Conservation (phyloP, 768 basidiomycete species). For the Phanerodontia chrysosporium region DNA sequence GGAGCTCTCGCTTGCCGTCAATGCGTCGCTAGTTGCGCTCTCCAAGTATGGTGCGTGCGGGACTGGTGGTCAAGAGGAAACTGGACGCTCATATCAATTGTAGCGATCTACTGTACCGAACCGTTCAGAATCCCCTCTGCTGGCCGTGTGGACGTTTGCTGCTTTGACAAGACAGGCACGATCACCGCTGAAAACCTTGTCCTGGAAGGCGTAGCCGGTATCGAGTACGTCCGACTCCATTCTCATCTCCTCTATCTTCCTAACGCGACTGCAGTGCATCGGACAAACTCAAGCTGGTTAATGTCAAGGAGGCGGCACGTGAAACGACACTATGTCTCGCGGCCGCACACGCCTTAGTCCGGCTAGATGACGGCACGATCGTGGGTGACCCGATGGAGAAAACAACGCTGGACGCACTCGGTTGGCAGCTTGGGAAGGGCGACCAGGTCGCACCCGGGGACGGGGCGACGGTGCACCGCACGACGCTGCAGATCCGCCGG, state of each 20-base stretch:
- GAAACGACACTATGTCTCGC: slow-evolving; percentile 88
- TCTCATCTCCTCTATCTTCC: neutral
- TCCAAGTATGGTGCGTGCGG: slow-evolving; percentile 76
- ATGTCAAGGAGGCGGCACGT: slow-evolving; percentile 70
- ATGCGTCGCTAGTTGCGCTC: slow-evolving; percentile 88
- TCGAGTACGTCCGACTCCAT: slow-evolving; percentile 57
- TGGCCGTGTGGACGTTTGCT: slow-evolving; percentile 95
- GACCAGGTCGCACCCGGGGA: slow-evolving; percentile 65
- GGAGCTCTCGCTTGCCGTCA: slow-evolving; percentile 95
- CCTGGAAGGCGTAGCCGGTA: slow-evolving; percentile 88
- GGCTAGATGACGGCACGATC: slow-evolving; percentile 87
- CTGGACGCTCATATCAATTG: neutral
- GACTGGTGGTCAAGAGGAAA: too few species aligned
- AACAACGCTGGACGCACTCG: slow-evolving; percentile 85
- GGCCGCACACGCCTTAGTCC: slow-evolving; percentile 91
- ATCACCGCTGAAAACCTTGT: slow-evolving; percentile 96
- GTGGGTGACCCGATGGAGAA: slow-evolving; percentile 99
- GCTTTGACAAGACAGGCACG: slow-evolving; percentile 99
- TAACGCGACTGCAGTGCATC: slow-evolving; percentile 38
- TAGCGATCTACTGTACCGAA: slow-evolving; percentile 98
- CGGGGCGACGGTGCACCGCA: slow-evolving; percentile 47
- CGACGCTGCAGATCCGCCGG: slow-evolving; percentile 70
- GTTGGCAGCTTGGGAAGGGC: slow-evolving; percentile 79
- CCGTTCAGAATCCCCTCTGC: slow-evolving; percentile 97
- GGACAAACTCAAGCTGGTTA: slow-evolving; percentile 63